Conservation (phyloP, 768 basidiomycete species). For the Collybia nuda region DNA sequence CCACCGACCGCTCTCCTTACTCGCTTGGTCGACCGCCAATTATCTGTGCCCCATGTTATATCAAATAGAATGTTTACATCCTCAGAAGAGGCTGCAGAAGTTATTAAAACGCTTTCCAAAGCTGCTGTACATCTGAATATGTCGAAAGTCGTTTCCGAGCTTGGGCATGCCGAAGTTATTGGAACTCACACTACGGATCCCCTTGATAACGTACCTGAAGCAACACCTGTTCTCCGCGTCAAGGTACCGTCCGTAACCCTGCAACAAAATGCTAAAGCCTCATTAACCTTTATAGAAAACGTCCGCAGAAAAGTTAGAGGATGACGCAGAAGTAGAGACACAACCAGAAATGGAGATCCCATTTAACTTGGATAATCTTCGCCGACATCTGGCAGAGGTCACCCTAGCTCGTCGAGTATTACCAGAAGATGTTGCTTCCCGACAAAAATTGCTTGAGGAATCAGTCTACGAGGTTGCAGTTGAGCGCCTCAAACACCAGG, state of each 20-base stretch:
- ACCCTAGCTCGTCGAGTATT: constrained; percentile 62
- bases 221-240: constrained; percentile 52
- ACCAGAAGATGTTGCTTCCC: constrained; percentile 63
- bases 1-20: constrained; percentile 37
- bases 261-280: neutral
- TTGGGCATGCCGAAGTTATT: constrained; percentile 53
- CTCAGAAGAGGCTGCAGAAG: constrained; percentile 52
- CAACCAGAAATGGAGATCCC: constrained; percentile 46
- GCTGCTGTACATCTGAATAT: constrained; percentile 59
- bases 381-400: constrained; percentile 66
- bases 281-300: constrained; percentile 1
- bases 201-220: constrained; percentile 57
- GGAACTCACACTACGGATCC: constrained; percentile 39
- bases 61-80: constrained; percentile 55
- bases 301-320: constrained; percentile 13
- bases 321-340: constrained; percentile 17
- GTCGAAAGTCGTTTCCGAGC: constrained; percentile 48
- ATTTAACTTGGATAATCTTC: constrained; percentile 74
- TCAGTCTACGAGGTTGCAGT: constrained; percentile 85
- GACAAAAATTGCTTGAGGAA: constrained; percentile 82
- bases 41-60: constrained; percentile 52
- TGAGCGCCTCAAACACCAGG: constrained; percentile 65
- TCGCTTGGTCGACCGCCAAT: constrained; percentile 45
- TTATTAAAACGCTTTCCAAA: constrained; percentile 56
- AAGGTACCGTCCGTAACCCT: constrained; percentile 17